Percentiles rank a stretch among this genome's conserved stretches.
phyloP scores from a whole-genome alignment of 306 rosid species.

The Sicyos edulis region DNA sequence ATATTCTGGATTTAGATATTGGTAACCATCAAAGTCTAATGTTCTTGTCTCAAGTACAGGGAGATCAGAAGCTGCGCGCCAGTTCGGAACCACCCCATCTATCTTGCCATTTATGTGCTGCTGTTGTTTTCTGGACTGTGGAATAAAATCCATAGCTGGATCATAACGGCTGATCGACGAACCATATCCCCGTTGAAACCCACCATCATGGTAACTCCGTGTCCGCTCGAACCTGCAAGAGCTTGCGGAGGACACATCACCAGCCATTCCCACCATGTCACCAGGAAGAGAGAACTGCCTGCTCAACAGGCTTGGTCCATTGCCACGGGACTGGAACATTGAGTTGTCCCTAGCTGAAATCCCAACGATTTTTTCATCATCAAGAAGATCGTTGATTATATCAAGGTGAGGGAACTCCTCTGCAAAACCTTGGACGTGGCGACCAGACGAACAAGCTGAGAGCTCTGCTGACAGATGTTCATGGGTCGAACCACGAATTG shows the following conservation, averaged over 20 bases:
- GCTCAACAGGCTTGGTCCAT: slow-evolving; percentile 47
- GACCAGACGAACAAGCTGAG: slow-evolving; percentile 60
- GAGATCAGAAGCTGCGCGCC: slow-evolving; percentile 63
- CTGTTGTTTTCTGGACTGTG: slow-evolving; percentile 27
- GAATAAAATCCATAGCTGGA: slow-evolving; percentile 47
- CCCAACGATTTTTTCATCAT: slow-evolving; percentile 64
- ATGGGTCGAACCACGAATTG: slow-evolving; percentile 40
- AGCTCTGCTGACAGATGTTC: slow-evolving; percentile 42
- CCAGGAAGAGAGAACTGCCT: slow-evolving; percentile 77
- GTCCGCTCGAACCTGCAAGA: slow-evolving; percentile 84
- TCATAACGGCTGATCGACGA: slow-evolving; percentile 48
- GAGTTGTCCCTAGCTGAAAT: slow-evolving; percentile 31
- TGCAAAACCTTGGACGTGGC: slow-evolving; percentile 53
- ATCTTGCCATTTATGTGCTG: slow-evolving; percentile 66
- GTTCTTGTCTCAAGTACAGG: slow-evolving; percentile 54
- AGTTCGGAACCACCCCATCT: slow-evolving; percentile 60
- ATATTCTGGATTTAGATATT: slow-evolving; percentile 60
- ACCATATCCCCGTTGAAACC: slow-evolving; percentile 49
- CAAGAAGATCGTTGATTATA: slow-evolving; percentile 90
- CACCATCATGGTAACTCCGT: slow-evolving; percentile 63
- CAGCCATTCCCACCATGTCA: slow-evolving; percentile 46
- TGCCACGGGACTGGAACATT: slow-evolving; percentile 33
- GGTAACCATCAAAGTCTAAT: slow-evolving; percentile 44
- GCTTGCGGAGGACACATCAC: slow-evolving; percentile 52
- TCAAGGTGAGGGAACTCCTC: slow-evolving; percentile 98